Percentiles rank a stretch among this genome's conserved stretches.
These are phyloP conservation scores for Podaxis sp. DNA, from an alignment of 768 basidiomycete genomes.

Conservation along the genomic window DNA sequence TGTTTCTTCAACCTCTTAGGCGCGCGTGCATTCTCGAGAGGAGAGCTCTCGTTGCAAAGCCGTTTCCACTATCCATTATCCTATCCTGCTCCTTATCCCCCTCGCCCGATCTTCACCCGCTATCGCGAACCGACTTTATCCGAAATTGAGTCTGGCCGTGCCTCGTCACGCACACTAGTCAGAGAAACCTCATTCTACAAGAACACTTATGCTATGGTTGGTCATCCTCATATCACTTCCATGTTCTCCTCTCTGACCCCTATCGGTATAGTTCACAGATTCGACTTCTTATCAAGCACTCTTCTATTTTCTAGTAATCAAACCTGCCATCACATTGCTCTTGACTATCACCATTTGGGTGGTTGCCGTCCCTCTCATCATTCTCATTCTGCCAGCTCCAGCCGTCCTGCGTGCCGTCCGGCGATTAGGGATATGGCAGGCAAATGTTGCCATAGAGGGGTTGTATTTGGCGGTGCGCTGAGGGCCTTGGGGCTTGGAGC, in stretches of 20 bases:
- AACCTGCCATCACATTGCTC: constrained; percentile 74
- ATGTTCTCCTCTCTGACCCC: not conserved
- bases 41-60: constrained; percentile 72
- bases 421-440: constrained; percentile 77
- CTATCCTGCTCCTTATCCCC: constrained; percentile 62
- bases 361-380: constrained; percentile 54
- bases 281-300: constrained; percentile 80
- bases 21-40: constrained; percentile 66
- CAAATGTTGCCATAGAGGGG: constrained; percentile 78
- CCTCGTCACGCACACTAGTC: constrained; percentile 26
- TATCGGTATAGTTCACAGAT: constrained; percentile 63
- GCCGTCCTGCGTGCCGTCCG: constrained; percentile 62
- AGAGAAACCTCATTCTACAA: constrained; percentile 75
- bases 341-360: constrained; percentile 54
- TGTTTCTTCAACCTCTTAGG: constrained; percentile 79
- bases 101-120: constrained; percentile 74
- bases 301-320: constrained; percentile 88
- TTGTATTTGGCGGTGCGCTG: constrained; percentile 30
- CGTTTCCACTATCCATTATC: constrained; percentile 68
- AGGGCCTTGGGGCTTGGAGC: not conserved
- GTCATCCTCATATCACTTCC: constrained; percentile 20
- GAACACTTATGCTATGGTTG: constrained; percentile 78
- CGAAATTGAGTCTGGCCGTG: constrained; percentile 47
- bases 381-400: constrained; percentile 67
- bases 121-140: constrained; percentile 44